Evolutionary conservation across 768 basidiomycete species (phyloP), one percentile per base, ranked within the genome.

Genomic region (Kwoniella europaea): DNA sequence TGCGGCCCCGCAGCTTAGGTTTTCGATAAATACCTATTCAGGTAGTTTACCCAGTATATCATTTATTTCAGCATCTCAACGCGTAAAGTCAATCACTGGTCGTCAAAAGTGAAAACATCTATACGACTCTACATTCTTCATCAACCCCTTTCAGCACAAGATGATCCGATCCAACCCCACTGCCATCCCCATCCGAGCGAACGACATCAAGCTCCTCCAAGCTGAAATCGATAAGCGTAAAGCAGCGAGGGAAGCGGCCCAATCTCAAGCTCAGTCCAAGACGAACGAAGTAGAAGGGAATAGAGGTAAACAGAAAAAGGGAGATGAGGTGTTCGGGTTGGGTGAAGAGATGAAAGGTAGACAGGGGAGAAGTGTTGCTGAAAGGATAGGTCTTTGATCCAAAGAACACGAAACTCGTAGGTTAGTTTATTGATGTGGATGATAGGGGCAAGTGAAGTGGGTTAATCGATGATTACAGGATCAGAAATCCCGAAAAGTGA

Each of bases 161-260:
- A 80, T 80, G 79, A 80, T 80, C 41, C 77, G 77, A 46, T 78
- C 79, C 0, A 80, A 80, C 56, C 79, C 79, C 18, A 80, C 79
- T 10, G 77, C 77, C 27, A 78, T 80, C n/a, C 77, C 79, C 22
- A 69, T 80, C 18, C 70, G 79, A n/a, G 73, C 77, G 5, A 72
- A 74, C 18, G 79, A 80, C 58, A 62, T 80, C 59, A 78, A 77
- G 54, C 67, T 72, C 41, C 73, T 80, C 27, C 79, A 80, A 65
- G 65, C 71, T 6, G 75, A 77, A 50, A 63, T 77, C 10, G 76
- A 80, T 18, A 76, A 78, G 57, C 71, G 75, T 1, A 74, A 74
- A 65, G 43, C 61, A 9, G 68, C 42, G n/a, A 22, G 55, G 50
- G 69, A 71, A 46, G n/a, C 59, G 10, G 16, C 50, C n/a, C 16